Percentiles rank a stretch among this genome's conserved stretches.
phyloP scores from a whole-genome alignment of 352 stramenopile species.

The Pythium chondricola region DNA sequence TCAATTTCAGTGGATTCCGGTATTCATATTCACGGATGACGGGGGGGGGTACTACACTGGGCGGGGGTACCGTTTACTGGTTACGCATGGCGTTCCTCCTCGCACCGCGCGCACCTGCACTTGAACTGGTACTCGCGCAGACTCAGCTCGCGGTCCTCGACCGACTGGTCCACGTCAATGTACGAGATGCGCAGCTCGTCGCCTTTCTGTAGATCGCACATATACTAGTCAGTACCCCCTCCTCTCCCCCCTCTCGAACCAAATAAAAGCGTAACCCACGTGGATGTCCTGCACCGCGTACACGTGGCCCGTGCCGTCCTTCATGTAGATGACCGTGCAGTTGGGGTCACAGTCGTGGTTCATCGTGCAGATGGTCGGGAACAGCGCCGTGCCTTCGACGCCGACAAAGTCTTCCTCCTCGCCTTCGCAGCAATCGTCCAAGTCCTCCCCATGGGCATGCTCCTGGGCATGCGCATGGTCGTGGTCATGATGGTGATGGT shows the following conservation, averaged over 20 bases:
- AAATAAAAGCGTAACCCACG: constrained; percentile 19
- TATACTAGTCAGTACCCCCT: constrained; percentile 3
- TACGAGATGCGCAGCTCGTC: constrained; percentile 96
- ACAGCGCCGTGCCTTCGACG: constrained; percentile 93
- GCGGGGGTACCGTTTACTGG: too few species aligned
- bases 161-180: constrained; percentile 84
- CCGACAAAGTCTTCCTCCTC: constrained; percentile 87
- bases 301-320: constrained; percentile 60
- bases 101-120: constrained; percentile 58
- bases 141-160: constrained; percentile 73
- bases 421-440: constrained; percentile 35
- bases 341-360: constrained; percentile 95
- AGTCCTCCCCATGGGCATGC: constrained; percentile 19
- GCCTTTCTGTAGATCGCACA: constrained; percentile 34
- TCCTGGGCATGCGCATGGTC: constrained; percentile 19
- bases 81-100: constrained; percentile 57
- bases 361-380: constrained; percentile 92
- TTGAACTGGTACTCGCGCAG: constrained; percentile 81
- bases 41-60: too few species aligned
- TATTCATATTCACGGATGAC: not conserved
- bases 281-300: constrained; percentile 68
- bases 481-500: constrained; percentile 29
- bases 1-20: not conserved
- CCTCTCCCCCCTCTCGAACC: not conserved
- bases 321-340: constrained; percentile 87